These are phyloP conservation scores for Candida pini DNA, from an alignment of 805 yeast species.

Conservation along the genomic window DNA sequence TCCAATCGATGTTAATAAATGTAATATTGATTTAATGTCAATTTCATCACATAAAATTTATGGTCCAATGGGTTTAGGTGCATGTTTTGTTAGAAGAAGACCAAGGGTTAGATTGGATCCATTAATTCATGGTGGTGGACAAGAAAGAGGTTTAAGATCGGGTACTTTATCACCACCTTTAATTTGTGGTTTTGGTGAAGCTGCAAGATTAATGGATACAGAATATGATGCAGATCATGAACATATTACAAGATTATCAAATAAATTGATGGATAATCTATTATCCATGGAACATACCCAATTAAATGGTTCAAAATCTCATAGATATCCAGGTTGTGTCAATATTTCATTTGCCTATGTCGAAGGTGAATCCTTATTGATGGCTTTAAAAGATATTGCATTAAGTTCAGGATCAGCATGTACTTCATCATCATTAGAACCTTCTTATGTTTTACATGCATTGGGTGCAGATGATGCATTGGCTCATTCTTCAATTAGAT, in stretches of 20 bases:
- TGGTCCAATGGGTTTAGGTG: conserved; percentile 98
- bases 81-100: conserved; percentile 90
- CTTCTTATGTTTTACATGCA: conserved; percentile 94
- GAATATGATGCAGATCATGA: conserved; percentile 71
- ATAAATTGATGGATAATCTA: conserved; percentile 66
- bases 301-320: conserved; percentile 74
- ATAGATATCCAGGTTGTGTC: conserved; percentile 89
- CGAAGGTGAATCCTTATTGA: conserved; percentile 94
- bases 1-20: conserved; percentile 84
- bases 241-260: conserved; percentile 67
- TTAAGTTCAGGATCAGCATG: conserved; percentile 96
- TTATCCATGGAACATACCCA: conserved; percentile 83
- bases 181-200: conserved; percentile 95
- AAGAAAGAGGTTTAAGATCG: conserved; percentile 95
- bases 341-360: conserved; percentile 95
- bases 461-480: conserved; percentile 96
- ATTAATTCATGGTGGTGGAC: conserved; percentile 95
- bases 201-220: conserved; percentile 72
- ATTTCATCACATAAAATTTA: conserved; percentile 94
- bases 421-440: conserved; percentile 97
- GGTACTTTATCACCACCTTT: conserved; percentile 98
- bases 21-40: conserved; percentile 89
- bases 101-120: conserved; percentile 98
- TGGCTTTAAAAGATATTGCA: conserved; percentile 98
- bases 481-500: conserved; percentile 97